A percentile compares a stretch with the other conserved stretches of the same genome.
phyloP scores from a whole-genome alignment of 129 eudicot species.

The Flaveria ramosissima region DNA sequence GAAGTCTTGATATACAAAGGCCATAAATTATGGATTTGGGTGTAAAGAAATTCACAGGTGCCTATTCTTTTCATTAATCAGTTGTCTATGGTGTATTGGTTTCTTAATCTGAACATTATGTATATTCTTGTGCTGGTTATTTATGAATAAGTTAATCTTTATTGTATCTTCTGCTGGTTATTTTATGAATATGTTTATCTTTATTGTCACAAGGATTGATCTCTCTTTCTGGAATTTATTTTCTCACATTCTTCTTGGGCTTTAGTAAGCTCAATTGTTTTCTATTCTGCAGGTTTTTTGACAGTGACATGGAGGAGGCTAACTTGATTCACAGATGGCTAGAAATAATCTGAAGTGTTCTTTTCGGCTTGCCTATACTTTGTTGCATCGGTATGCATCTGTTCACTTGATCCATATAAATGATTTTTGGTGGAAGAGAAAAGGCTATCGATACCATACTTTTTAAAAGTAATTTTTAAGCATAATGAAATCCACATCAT shows the following conservation, averaged over 20 bases:
- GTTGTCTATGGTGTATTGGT: background rate
- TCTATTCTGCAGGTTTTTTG: constrained; percentile 5
- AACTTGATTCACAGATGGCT: background rate
- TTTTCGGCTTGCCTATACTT: background rate
- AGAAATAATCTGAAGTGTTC: background rate
- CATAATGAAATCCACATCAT: too few relatives aligned
- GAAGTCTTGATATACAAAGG: constrained; percentile 16
- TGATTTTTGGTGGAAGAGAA: background rate
- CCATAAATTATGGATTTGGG: background rate
- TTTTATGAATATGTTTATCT: background rate
- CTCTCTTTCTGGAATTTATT: background rate
- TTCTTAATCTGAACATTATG: background rate
- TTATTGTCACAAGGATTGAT: background rate
- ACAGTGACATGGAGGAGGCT: background rate
- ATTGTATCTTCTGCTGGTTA: background rate
- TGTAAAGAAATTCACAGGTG: background rate
- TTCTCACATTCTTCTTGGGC: constrained; percentile 9
- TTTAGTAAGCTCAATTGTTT: constrained; percentile 10
- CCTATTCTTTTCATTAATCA: background rate
- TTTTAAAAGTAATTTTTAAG: too few relatives aligned
- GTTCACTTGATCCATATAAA: background rate
- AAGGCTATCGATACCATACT: too few relatives aligned
- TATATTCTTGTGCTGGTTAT: background rate
- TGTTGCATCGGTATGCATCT: background rate
- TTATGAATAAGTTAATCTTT: background rate